Base-by-base conservation (phyloP, 345 rosid genomes). In the Brassica nigra region DNA sequence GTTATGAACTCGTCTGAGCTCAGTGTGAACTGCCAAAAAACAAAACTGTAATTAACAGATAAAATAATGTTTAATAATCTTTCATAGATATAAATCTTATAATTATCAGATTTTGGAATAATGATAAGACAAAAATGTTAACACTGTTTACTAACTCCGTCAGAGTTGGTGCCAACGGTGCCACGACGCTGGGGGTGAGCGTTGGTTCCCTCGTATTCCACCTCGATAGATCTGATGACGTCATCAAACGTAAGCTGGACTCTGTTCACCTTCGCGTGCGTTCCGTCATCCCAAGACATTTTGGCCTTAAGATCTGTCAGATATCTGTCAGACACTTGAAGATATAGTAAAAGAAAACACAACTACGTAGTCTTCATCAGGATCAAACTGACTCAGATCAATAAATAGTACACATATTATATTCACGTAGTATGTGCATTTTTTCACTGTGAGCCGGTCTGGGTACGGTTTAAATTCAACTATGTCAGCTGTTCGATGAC, bases 251-350 rank as follows among this genome's bases (percentile, higher is more conserved):
- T 78, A 0, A 78, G 58, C 61, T 54, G 20, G 16, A 71, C 67
- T 7, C 11, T 36, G 52, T 71, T 71, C 61, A 78, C 81, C 67
- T 78, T 78, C 16, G 67, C 0, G 77, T 78, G 76, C 33, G 66
- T 78, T 71, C 81, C 81, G 67, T 78, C 81, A 18, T 78, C 81
- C 81, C 81, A 78, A 71, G 77, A 78, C 81, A 71, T 78, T 3
- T 27, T 70, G 0, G 31, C 37, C 33, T 76, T 27, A 15, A 14
- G 16, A 14, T 75, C 29, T 4, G 28, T 54, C 6, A 4, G 11
- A 14, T 34, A 42, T n/a, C 11, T 62, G 12, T 57, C 27, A 23
- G 27, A 23, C 27, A 23, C 4, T 28, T 15, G 37, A n/a, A 44
- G 2, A 52, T 52, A 52, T 6, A 5, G 3, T 52, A n/a, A 52